phyloP scores from a whole-genome alignment of 225 moss, liverwort and hornwort species.

The Antitrichia curtipendula region DNA sequence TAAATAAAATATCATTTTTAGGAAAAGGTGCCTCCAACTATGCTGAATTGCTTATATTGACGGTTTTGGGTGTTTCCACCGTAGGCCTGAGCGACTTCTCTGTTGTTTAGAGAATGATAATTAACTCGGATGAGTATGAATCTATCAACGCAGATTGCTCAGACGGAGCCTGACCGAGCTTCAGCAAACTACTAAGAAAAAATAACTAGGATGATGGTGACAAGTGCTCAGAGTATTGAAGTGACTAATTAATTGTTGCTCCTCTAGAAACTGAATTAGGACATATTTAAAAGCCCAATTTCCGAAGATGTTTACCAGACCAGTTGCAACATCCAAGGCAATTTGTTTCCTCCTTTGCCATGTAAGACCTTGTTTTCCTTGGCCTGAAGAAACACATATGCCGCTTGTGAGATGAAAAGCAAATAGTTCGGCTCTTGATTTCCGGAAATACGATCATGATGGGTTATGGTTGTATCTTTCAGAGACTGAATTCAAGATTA shows the following conservation, averaged over 20 bases:
- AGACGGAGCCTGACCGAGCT: neutral
- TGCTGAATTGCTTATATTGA: too few species aligned
- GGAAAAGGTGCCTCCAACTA: too few species aligned
- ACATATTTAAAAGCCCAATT: neutral
- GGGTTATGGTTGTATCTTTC: neutral
- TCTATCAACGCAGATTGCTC: neutral
- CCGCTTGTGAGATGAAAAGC: neutral
- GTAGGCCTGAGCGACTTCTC: neutral
- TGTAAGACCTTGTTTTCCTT: constrained; percentile 28
- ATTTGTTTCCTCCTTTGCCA: constrained; percentile 49
- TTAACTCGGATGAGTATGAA: neutral
- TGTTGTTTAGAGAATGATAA: neutral
- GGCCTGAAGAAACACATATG: constrained; percentile 9
- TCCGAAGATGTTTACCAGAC: constrained; percentile 24
- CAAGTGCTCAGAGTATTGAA: neutral
- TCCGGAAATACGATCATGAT: neutral
- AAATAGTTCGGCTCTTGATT: neutral
- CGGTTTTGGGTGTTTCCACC: too few species aligned
- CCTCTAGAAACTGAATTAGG: neutral
- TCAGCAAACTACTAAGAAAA: neutral
- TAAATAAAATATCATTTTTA: too few species aligned
- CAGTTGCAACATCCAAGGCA: constrained; percentile 44
- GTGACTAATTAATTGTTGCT: neutral
- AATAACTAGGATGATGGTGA: neutral
- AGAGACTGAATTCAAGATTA: neutral